Evolutionary conservation across 352 stramenopile genomes (phyloP), one percentile per base, ranked within the genome.

Genomic region (Pelagophyceae sp.): DNA sequence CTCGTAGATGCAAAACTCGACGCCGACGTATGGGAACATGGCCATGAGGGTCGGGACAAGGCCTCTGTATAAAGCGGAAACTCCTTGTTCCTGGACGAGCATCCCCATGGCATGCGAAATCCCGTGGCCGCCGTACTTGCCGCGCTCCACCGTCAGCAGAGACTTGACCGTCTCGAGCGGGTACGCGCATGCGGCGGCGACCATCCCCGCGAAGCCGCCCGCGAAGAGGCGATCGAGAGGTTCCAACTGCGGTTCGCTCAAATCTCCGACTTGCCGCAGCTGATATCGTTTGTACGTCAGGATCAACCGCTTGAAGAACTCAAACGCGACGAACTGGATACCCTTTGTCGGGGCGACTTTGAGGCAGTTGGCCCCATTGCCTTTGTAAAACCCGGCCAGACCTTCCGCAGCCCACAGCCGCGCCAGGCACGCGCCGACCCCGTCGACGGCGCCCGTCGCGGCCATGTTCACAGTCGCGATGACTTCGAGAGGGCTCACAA

Each of bases 301-400:
- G 19, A 84, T 80, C 50, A 64, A 67, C 11, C 51, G 69, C 50
- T 85, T 85, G 23, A 85, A 75, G 54, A 80, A 82, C 61, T 85
- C 81, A 61, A 82, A 85, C 3, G 80, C 76, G 23, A 85, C 72
- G 38, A 85, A 83, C 58, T 85, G 79, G 6, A 78, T 83, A 40
- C 79, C 81, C 25, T 79, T 75, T 19, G 70, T 80, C 2, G 81
- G 81, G 3, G 81, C 81, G 11, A 85, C 80, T 72, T 85, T 85
- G 77, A 85, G 79, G 61, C 81, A 85, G 35, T 85, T 85, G 40
- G 81, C 80, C 17, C 81, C 81, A 38, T 85, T 85, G n/a, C 81
- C 81, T 60, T 83, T 85, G 75, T 82, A 83, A 75, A 85, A 82
- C 29, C 79, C 81, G 20, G 72, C 37, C 33, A 83, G 67, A 51